A percentile compares a stretch with the other conserved stretches of the same genome.
These are phyloP conservation scores for Choanephora cucurbitarum DNA, from an alignment of 371 early-diverging fungal species.

Conservation along the genomic window DNA sequence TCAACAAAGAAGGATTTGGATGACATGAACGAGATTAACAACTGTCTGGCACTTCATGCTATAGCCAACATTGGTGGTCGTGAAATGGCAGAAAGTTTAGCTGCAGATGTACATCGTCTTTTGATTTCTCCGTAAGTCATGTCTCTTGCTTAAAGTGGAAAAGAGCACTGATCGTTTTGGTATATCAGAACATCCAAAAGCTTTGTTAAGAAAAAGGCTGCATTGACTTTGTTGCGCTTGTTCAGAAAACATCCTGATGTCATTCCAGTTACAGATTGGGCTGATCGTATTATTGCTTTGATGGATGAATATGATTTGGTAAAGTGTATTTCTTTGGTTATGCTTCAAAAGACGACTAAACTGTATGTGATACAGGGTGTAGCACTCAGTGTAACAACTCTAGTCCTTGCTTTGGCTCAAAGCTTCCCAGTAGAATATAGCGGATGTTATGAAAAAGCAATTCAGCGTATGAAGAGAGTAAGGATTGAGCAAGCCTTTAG, in stretches of 20 bases:
- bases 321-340: slow-evolving; percentile 13
- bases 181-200: slow-evolving; percentile 64
- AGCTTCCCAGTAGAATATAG: slow-evolving; percentile 80
- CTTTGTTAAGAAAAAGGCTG: slow-evolving; percentile 97
- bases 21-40: slow-evolving; percentile 84
- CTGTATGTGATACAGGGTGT: slow-evolving; percentile 68
- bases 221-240: slow-evolving; percentile 86
- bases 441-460: slow-evolving; percentile 74
- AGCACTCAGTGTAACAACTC: slow-evolving; percentile 77
- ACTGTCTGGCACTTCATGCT: slow-evolving; percentile 92
- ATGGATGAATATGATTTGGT: slow-evolving; percentile 90
- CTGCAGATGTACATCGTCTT: slow-evolving; percentile 81
- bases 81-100: slow-evolving; percentile 89
- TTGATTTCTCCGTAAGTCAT: slow-evolving; percentile 77
- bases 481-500: slow-evolving; percentile 4
- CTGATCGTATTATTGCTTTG: slow-evolving; percentile 72
- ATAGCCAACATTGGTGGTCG: slow-evolving; percentile 93
- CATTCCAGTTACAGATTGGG: slow-evolving; percentile 90
- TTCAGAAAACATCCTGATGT: slow-evolving; percentile 90
- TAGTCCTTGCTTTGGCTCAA: slow-evolving; percentile 89
- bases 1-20: slow-evolving; percentile 89
- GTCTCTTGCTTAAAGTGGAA: neutral
- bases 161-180: neutral
- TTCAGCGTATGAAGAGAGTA: slow-evolving; percentile 81
- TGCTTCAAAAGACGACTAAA: neutral